Evolutionary conservation across 176 grass and related monocot species (phyloP).

Genomic region (Juncus effusus): DNA sequence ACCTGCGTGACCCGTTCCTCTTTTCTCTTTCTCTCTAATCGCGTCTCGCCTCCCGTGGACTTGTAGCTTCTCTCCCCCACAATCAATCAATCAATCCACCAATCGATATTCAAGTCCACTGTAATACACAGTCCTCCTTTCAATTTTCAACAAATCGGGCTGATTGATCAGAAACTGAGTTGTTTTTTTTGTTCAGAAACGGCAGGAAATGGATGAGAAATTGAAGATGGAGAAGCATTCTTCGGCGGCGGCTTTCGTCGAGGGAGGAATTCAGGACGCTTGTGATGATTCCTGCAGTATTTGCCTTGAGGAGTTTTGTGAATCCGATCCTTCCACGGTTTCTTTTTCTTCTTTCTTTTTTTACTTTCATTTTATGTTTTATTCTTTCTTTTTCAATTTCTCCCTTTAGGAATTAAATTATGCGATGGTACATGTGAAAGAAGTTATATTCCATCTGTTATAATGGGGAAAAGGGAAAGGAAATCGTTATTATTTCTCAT

Average conservation of each 20-base stretch:
- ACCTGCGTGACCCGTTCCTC: neutral
- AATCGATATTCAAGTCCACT: neutral
- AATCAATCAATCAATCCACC: conserved; percentile 8
- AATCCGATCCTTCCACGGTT: conserved; percentile 90
- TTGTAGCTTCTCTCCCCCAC: neutral
- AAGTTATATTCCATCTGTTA: too few relatives aligned
- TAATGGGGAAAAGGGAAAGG: too few relatives aligned
- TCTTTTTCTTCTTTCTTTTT: conserved; percentile 7
- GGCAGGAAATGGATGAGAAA: conserved; percentile 58
- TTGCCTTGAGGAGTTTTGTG: conserved; percentile 87
- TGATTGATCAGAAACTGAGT: neutral
- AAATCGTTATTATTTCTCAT: too few relatives aligned
- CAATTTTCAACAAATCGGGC: neutral
- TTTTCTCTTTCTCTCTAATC: neutral
- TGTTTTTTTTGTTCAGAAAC: neutral
- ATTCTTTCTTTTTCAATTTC: conserved; percentile 1
- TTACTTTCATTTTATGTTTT: conserved; percentile 2
- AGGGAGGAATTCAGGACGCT: conserved; percentile 89
- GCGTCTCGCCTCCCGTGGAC: conserved; percentile 16
- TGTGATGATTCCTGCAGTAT: conserved; percentile 97
- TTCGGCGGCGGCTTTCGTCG: conserved; percentile 79
- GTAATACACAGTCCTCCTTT: neutral
- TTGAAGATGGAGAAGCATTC: conserved; percentile 70
- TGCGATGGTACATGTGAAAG: too few relatives aligned
- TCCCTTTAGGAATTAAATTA: too few relatives aligned